phyloP scores from a whole-genome alignment of 2,329 filamentous ascomycete species.

The Penicillium sp. region DNA sequence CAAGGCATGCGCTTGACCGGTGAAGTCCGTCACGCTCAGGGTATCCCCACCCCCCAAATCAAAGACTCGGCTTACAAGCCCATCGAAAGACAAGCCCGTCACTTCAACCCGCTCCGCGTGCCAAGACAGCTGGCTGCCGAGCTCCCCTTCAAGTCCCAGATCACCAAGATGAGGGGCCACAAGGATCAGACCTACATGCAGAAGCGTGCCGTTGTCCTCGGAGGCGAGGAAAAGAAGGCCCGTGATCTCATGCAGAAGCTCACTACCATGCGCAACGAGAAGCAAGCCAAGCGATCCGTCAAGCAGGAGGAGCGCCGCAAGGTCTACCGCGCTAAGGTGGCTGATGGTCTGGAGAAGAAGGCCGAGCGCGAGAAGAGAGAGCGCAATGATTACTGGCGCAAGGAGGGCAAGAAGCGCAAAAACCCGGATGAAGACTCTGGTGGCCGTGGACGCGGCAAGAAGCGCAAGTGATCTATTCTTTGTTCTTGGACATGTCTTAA shows the following conservation, averaged over 20 bases:
- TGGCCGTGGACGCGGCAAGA: slow-evolving; percentile 49
- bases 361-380: slow-evolving; percentile 83
- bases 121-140: slow-evolving; percentile 62
- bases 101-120: slow-evolving; percentile 67
- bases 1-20: slow-evolving; percentile 91
- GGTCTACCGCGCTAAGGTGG: slow-evolving; percentile 78
- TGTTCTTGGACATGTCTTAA: slow-evolving; percentile 17
- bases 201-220: slow-evolving; percentile 86
- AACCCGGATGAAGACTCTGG: slow-evolving; percentile 52
- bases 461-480: slow-evolving; percentile 36
- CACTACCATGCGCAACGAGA: slow-evolving; percentile 84
- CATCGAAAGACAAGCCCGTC: slow-evolving; percentile 58
- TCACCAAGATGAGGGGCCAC: slow-evolving; percentile 75
- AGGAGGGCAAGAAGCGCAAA: slow-evolving; percentile 79
- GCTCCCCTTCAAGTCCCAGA: slow-evolving; percentile 90
- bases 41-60: slow-evolving; percentile 71
- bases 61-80: slow-evolving; percentile 82
- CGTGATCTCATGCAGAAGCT: slow-evolving; percentile 90
- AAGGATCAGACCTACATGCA: slow-evolving; percentile 83
- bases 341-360: slow-evolving; percentile 80
- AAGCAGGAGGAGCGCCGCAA: slow-evolving; percentile 87
- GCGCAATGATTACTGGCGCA: slow-evolving; percentile 86
- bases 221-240: slow-evolving; percentile 84
- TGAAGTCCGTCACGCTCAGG: slow-evolving; percentile 75
- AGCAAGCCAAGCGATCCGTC: slow-evolving; percentile 73